Evolutionary conservation across 2,329 filamentous ascomycete genomes (phyloP).

Genomic region (Xenoacremonium recifei): DNA sequence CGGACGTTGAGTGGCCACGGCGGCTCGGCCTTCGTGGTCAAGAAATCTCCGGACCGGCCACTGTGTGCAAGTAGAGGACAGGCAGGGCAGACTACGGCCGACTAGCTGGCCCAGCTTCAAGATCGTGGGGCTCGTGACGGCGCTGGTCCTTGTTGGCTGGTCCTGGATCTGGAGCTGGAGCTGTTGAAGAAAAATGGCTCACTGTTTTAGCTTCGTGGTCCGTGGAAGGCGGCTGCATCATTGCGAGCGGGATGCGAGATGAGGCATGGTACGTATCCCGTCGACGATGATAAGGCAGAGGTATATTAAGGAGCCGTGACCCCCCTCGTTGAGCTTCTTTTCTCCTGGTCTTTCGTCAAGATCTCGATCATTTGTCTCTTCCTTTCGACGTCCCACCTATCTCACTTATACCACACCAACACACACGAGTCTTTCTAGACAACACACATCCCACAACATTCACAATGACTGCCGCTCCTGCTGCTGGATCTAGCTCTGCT

Average conservation of each 20-base stretch:
- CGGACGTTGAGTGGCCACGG: conserved; percentile 4
- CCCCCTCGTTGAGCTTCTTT: background rate
- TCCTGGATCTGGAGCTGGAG: no score
- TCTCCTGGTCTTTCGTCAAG: background rate
- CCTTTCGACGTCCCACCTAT: background rate
- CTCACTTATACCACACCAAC: background rate
- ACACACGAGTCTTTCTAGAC: background rate
- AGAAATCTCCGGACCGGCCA: conserved; percentile 7
- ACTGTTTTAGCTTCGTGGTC: conserved; percentile 24
- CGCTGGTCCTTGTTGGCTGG: no score
- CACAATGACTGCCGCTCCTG: conserved; percentile 20
- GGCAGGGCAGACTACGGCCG: no score
- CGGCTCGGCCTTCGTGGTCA: conserved; percentile 5
- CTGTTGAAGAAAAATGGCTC: conserved; percentile 26
- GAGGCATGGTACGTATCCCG: conserved; percentile 24
- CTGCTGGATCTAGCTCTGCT: no score
- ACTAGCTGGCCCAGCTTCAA: conserved; percentile 20
- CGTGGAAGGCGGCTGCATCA: conserved; percentile 13
- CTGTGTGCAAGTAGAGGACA: no score
- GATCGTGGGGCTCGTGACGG: conserved; percentile 27
- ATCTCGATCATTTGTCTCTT: background rate
- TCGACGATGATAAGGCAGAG: conserved; percentile 6
- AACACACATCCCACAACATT: conserved; percentile 7
- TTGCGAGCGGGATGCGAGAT: conserved; percentile 8
- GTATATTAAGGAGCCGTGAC: conserved; percentile 24